Evolutionary conservation across 83 land plant genomes (phyloP).

Genomic region (Thuja plicata): DNA sequence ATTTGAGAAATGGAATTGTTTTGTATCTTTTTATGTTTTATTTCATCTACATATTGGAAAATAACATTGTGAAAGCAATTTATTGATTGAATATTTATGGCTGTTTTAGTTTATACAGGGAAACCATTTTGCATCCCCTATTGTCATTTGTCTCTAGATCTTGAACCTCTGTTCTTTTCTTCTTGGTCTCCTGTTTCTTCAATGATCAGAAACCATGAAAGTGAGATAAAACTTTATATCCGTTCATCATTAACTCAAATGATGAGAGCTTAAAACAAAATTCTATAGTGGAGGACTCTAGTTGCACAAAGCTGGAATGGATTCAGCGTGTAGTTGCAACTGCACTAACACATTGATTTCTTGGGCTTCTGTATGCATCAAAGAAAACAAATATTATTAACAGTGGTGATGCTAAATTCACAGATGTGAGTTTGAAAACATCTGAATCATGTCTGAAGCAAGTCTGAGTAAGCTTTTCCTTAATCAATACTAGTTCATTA

Average conservation of each 20-base stretch:
- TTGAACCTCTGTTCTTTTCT: not conserved
- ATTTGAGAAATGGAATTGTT: not conserved
- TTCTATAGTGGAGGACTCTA: not conserved
- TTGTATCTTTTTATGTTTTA: not conserved
- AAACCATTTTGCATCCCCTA: not conserved
- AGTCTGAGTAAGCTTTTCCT: not conserved
- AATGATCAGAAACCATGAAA: constrained; percentile 3
- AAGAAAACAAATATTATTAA: not conserved
- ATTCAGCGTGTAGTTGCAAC: not conserved
- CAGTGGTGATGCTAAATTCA: not conserved
- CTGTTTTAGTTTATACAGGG: not conserved
- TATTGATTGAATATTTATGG: not conserved
- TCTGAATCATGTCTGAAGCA: not conserved
- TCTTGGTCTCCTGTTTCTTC: not conserved
- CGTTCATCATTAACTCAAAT: not conserved
- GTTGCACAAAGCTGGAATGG: not conserved
- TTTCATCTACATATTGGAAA: not conserved
- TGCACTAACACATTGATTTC: not conserved
- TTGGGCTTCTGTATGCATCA: not conserved
- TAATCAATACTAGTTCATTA: not conserved
- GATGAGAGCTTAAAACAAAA: not conserved
- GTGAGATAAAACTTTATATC: not conserved
- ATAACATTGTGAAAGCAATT: not conserved
- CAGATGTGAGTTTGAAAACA: not conserved
- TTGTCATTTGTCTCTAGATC: not conserved